Evolutionary conservation across 2,329 filamentous ascomycete genomes (phyloP).

Genomic region (Teratosphaeria zuluensis): DNA sequence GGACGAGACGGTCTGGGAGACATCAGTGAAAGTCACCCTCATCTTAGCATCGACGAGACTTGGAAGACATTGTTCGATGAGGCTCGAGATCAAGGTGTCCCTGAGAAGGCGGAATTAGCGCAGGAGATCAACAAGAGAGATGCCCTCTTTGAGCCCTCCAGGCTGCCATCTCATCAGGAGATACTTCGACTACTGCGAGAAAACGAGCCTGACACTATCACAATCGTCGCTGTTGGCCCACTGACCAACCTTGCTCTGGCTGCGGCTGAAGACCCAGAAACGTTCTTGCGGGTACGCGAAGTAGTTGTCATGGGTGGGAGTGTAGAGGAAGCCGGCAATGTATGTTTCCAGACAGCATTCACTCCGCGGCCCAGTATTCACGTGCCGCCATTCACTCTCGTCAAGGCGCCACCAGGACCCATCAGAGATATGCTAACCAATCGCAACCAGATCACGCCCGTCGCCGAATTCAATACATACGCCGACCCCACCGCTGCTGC

Average conservation of each 20-base stretch:
- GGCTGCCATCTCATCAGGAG: slow-evolving; percentile 65
- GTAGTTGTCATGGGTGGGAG: slow-evolving; percentile 93
- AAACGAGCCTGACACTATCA: slow-evolving; percentile 73
- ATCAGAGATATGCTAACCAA: slow-evolving; percentile 17
- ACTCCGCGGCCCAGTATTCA: slow-evolving; percentile 4
- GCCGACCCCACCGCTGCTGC: slow-evolving; percentile 55
- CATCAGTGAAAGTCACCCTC: slow-evolving; percentile 40
- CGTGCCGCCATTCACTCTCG: slow-evolving; percentile 28
- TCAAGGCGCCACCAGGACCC: slow-evolving; percentile 28
- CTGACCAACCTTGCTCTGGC: slow-evolving; percentile 90
- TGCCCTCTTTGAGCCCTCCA: slow-evolving; percentile 63
- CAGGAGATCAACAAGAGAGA: slow-evolving; percentile 30
- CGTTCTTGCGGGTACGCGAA: slow-evolving; percentile 81
- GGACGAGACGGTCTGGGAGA: slow-evolving; percentile 41
- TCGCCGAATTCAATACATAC: slow-evolving; percentile 91
- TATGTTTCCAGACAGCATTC: slow-evolving; percentile 19
- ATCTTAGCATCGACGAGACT: slow-evolving; percentile 37
- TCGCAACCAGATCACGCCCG: slow-evolving; percentile 53
- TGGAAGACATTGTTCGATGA: slow-evolving; percentile 38
- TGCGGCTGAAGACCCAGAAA: slow-evolving; percentile 76
- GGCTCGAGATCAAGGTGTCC: slow-evolving; percentile 17
- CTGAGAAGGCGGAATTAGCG: slow-evolving; percentile 25
- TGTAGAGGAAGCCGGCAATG: slow-evolving; percentile 68
- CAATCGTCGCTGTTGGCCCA: slow-evolving; percentile 82
- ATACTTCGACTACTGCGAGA: slow-evolving; percentile 79